Evolutionary conservation across 768 basidiomycete species (phyloP).

Genomic region (button mushroom (Agaricus bisporus)): DNA sequence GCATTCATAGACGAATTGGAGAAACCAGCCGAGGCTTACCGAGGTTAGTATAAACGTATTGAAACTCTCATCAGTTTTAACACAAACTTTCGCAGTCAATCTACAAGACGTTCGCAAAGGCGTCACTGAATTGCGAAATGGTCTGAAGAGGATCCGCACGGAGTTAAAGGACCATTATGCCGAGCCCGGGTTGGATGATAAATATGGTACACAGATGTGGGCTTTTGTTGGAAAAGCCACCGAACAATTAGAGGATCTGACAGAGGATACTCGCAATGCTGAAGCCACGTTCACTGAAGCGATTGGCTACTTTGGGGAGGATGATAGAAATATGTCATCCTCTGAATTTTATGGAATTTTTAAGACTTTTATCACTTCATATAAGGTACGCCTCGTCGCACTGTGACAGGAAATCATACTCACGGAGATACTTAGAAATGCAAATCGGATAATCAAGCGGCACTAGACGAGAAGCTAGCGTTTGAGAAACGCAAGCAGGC

Average conservation of each 20-base stretch:
- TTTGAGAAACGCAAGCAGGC: constrained; percentile 64
- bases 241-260: constrained; percentile 71
- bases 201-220: constrained; percentile 91
- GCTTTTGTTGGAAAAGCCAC: constrained; percentile 74
- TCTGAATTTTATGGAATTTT: constrained; percentile 95
- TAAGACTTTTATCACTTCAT: constrained; percentile 95
- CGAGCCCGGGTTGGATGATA: constrained; percentile 63
- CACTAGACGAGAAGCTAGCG: constrained; percentile 64
- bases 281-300: constrained; percentile 82
- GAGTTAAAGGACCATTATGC: constrained; percentile 79
- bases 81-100: constrained; percentile 50
- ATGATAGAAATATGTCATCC: constrained; percentile 78
- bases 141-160: constrained; percentile 72
- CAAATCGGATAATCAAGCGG: constrained; percentile 68
- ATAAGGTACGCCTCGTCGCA: constrained; percentile 48
- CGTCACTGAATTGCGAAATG: constrained; percentile 63
- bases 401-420: not conserved
- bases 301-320: constrained; percentile 89
- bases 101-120: constrained; percentile 80
- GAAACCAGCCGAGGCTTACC: constrained; percentile 87
- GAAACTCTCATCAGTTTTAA: not conserved
- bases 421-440: constrained; percentile 62
- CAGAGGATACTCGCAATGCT: constrained; percentile 83
- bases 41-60: constrained; percentile 45
- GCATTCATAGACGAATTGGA: constrained; percentile 83